Conservation (phyloP, 73 alveolate genomes). For the Paramecium primaurelia region DNA sequence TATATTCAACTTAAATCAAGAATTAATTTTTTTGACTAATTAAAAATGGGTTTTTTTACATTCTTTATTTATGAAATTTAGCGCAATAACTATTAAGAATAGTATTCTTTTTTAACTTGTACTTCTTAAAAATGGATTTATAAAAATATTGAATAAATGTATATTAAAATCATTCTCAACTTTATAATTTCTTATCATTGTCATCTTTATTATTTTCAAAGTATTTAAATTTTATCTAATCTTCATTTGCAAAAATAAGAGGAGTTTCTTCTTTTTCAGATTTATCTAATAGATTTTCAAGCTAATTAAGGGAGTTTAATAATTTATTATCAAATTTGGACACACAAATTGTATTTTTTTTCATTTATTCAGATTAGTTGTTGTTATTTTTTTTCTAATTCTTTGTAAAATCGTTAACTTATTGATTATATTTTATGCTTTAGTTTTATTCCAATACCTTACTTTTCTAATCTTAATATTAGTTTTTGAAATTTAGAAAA, state of each 20-base stretch:
- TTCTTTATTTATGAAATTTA: not conserved
- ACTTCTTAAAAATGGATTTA: not conserved
- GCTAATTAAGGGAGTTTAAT: not conserved
- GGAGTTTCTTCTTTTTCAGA: not conserved
- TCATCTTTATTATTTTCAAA: not conserved
- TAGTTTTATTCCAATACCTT: not conserved
- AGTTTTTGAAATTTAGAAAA: not conserved
- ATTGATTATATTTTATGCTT: not conserved
- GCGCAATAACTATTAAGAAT: not conserved
- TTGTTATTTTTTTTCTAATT: not conserved
- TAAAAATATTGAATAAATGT: not conserved
- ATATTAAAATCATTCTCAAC: not conserved
- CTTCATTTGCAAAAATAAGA: not conserved
- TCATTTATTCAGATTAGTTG: not conserved
- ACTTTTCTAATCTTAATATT: not conserved
- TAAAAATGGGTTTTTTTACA: not conserved
- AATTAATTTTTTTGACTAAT: not conserved
- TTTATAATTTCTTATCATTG: not conserved
- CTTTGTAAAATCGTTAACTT: not conserved
- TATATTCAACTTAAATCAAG: not conserved
- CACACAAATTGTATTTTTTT: not conserved
- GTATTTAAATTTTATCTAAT: not conserved
- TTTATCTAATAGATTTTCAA: not conserved
- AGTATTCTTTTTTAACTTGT: not conserved
- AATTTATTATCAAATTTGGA: not conserved